These are phyloP conservation scores for Petunia hybrid DNA, from an alignment of 305 asterid genomes.

Conservation along the genomic window DNA sequence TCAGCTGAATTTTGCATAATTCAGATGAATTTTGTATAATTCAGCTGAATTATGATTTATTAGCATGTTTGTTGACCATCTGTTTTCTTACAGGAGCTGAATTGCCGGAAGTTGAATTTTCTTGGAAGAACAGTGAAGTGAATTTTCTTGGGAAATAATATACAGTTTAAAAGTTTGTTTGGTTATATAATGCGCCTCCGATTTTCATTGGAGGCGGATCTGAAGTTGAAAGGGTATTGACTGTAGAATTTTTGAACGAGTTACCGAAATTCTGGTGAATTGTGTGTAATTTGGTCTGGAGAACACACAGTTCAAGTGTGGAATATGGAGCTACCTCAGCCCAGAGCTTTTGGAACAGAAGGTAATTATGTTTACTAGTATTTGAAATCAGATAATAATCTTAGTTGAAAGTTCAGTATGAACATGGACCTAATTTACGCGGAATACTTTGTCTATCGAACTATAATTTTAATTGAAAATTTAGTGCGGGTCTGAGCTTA, in stretches of 20 bases:
- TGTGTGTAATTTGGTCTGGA: conserved; percentile 29
- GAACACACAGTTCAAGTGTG: conserved; percentile 27
- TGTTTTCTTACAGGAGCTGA: not conserved
- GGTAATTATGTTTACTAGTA: conserved; percentile 45
- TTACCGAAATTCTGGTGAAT: conserved; percentile 27
- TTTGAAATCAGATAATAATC: not conserved
- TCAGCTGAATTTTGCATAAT: no score
- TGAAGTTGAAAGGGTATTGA: conserved; percentile 27
- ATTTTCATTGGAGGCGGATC: conserved; percentile 68
- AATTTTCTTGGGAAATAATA: not conserved
- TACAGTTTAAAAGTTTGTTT: not conserved
- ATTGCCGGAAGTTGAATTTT: conserved; percentile 32
- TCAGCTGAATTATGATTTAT: conserved; percentile 45
- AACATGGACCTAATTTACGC: no score
- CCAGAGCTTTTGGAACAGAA: conserved; percentile 68
- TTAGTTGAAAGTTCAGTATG: not conserved
- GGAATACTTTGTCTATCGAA: no score
- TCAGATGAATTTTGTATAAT: conserved; percentile 47
- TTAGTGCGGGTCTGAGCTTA: not conserved
- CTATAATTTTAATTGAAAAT: not conserved
- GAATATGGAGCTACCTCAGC: conserved; percentile 80
- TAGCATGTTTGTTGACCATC: not conserved
- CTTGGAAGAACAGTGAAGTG: not conserved
- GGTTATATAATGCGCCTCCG: conserved; percentile 55
- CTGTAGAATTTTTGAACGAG: conserved; percentile 1